These are phyloP conservation scores for Aspergillus ostianus DNA, from an alignment of 495 filamentous ascomycete species.

Conservation along the genomic window DNA sequence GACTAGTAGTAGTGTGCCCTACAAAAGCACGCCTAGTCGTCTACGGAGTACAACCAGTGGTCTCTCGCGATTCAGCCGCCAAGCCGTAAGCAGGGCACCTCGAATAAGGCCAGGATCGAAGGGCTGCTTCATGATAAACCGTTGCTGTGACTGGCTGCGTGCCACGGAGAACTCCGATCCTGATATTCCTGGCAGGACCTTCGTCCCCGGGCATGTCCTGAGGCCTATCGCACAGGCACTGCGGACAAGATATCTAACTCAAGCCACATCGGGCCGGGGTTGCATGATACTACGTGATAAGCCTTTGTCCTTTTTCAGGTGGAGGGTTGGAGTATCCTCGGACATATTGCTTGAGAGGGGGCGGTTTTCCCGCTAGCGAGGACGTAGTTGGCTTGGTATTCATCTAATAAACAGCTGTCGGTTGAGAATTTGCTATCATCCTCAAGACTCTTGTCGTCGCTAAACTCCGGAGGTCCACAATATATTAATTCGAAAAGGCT, in stretches of 20 bases:
- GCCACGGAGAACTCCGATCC: neutral
- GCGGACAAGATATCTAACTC: neutral
- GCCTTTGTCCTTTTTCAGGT: neutral
- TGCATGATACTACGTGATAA: neutral
- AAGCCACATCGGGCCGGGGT: neutral
- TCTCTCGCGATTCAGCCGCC: neutral
- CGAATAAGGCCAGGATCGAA: neutral
- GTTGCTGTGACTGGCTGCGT: neutral
- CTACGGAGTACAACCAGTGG: neutral
- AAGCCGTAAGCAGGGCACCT: neutral
- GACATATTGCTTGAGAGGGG: neutral
- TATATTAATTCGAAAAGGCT: neutral
- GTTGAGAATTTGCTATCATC: too few species aligned
- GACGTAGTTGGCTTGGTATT: neutral
- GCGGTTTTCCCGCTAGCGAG: neutral
- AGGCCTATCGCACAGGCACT: too few species aligned
- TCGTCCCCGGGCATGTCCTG: neutral
- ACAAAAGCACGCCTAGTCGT: neutral
- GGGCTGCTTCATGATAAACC: neutral
- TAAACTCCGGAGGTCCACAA: neutral
- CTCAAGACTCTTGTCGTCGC: neutral
- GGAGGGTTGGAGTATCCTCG: neutral
- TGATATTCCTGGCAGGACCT: neutral
- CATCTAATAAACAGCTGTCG: neutral
- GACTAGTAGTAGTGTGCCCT: neutral